Conservation (phyloP, 208 protist genomes). For the Trypanosomatidae sp. region DNA sequence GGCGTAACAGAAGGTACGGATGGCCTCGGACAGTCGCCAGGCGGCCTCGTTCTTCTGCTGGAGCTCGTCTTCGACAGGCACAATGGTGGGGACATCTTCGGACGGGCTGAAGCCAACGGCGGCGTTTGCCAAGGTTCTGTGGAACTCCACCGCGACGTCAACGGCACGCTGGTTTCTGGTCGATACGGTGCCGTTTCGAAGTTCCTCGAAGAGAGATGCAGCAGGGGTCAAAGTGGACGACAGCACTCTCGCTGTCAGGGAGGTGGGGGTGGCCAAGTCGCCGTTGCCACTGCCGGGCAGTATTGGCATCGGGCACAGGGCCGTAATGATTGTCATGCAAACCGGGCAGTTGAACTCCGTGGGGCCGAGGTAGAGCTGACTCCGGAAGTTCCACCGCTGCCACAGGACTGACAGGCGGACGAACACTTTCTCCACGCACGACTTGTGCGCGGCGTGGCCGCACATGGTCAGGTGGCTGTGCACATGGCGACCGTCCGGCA, state of each 20-base stretch:
- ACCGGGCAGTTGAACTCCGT: constrained; percentile 70
- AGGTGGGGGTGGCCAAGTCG: not conserved
- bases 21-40: constrained; percentile 57
- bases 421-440: constrained; percentile 59
- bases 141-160: constrained; percentile 26
- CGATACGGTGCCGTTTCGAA: constrained; percentile 25
- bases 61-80: constrained; percentile 35
- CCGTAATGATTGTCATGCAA: constrained; percentile 65
- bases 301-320: constrained; percentile 54
- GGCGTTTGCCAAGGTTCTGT: constrained; percentile 42
- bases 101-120: constrained; percentile 39
- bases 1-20: constrained; percentile 48
- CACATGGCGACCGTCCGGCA: constrained; percentile 32
- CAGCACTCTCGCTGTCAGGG: not conserved
- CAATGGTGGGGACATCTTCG: constrained; percentile 26
- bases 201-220: constrained; percentile 42
- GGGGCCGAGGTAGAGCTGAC: constrained; percentile 37
- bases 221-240: not conserved
- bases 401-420: constrained; percentile 40
- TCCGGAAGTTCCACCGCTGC: constrained; percentile 35
- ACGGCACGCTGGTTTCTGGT: constrained; percentile 5
- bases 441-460: constrained; percentile 68
- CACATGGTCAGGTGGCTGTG: constrained; percentile 60
- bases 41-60: constrained; percentile 35
- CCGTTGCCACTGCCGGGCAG: constrained; percentile 17